Percentiles rank a stretch among this genome's conserved stretches.
phyloP scores from a whole-genome alignment of 768 basidiomycete species.

The Termitomyces sp. region DNA sequence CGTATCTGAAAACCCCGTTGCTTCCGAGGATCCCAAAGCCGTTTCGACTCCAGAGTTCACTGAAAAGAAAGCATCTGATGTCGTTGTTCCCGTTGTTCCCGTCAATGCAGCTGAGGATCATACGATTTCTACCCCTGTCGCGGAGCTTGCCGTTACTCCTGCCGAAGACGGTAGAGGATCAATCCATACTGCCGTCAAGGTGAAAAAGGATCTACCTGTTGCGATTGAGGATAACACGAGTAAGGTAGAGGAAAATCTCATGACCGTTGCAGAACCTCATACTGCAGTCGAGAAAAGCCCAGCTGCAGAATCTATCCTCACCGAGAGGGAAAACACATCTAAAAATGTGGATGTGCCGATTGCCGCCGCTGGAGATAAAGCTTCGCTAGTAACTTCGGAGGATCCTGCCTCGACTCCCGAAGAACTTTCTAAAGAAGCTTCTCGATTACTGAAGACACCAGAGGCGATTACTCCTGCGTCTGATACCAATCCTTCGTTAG shows the following conservation, averaged over 20 bases:
- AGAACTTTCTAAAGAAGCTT: background rate
- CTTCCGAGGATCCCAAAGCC: constrained; percentile 3
- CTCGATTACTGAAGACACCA: constrained; percentile 1
- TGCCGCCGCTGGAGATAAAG: background rate
- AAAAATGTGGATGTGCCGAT: background rate
- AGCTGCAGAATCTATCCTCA: background rate
- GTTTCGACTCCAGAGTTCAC: background rate
- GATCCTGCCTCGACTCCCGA: background rate
- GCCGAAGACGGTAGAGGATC: background rate
- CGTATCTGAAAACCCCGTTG: background rate
- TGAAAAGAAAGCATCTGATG: constrained; percentile 7
- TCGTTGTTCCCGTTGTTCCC: constrained; percentile 33
- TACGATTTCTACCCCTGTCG: constrained; percentile 11
- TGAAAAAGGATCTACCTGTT: background rate
- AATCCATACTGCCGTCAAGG: background rate
- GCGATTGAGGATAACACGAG: constrained; percentile 1
- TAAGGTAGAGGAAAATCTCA: background rate
- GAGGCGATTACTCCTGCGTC: constrained; percentile 3
- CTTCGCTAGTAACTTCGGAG: background rate
- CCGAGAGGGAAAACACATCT: background rate
- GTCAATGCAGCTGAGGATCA: constrained; percentile 35
- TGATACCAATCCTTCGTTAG: constrained; percentile 1
- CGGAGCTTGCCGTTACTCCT: background rate
- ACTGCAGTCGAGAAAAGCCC: background rate
- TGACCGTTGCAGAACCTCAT: background rate